Conservation (phyloP, 768 basidiomycete species). For the Lactarius pseudohatsudake region DNA sequence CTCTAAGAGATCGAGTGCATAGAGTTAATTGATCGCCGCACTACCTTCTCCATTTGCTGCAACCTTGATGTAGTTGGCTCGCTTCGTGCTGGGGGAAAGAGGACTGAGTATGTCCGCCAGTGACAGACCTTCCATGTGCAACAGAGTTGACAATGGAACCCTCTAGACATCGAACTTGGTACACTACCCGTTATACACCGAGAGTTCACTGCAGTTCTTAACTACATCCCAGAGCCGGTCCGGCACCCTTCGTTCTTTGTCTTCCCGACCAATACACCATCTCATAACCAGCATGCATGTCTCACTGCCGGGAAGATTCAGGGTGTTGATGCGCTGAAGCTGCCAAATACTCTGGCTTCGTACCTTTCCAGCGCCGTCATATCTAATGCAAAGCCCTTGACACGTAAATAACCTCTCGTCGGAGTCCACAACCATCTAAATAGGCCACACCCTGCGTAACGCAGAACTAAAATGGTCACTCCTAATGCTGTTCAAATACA, state of each 20-base stretch:
- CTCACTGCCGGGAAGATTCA: not conserved
- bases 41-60: constrained; percentile 82
- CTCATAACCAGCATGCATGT: constrained; percentile 19
- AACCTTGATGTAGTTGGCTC: constrained; percentile 81
- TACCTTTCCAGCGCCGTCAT: no score
- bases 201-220: constrained; percentile 76
- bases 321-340: no score
- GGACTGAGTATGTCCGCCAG: constrained; percentile 71
- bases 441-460: no score
- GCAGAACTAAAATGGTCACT: no score
- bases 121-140: not conserved
- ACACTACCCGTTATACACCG: constrained; percentile 84
- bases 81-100: constrained; percentile 72
- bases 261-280: constrained; percentile 3
- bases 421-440: no score
- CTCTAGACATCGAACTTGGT: constrained; percentile 75
- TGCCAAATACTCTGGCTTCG: no score
- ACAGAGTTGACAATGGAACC: constrained; percentile 23
- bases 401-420: no score
- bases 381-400: no score
- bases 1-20: constrained; percentile 82
- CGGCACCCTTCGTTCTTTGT: constrained; percentile 74
- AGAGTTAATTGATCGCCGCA: constrained; percentile 71
- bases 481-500: no score
- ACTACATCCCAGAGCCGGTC: constrained; percentile 75